Evolutionary conservation across 1,284 basidiomycete species (phyloP).

Genomic region (Tylopilus sp.): DNA sequence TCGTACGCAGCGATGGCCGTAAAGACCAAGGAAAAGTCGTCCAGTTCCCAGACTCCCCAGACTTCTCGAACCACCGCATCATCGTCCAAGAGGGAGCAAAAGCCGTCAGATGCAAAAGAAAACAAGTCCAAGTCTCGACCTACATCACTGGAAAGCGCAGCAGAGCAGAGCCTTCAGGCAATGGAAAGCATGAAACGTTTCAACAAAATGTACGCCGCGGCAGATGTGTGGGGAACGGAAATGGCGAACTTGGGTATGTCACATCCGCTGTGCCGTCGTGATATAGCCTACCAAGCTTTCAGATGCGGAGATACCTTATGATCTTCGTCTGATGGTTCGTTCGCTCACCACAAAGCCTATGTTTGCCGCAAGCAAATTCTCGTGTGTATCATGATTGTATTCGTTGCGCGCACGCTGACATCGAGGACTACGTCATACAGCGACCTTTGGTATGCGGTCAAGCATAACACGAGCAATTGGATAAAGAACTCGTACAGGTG

Average conservation of each 20-base stretch:
- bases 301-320: constrained; percentile 47
- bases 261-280: background rate
- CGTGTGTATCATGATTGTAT: constrained; percentile 31
- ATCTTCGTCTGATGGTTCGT: constrained; percentile 34
- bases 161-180: constrained; percentile 53
- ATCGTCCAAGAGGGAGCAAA: constrained; percentile 18
- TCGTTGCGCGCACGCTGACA: constrained; percentile 18
- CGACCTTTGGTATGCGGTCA: constrained; percentile 43
- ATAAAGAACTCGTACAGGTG: constrained; percentile 42
- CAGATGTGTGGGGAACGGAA: constrained; percentile 63
- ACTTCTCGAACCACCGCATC: constrained; percentile 5
- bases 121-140: constrained; percentile 16
- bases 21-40: constrained; percentile 27
- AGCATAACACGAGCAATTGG: constrained; percentile 44
- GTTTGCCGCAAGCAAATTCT: constrained; percentile 35
- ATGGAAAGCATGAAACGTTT: constrained; percentile 54
- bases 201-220: constrained; percentile 43
- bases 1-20: constrained; percentile 30
- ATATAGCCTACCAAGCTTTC: background rate
- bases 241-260: constrained; percentile 63
- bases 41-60: constrained; percentile 10
- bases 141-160: constrained; percentile 31
- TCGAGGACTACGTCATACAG: constrained; percentile 22
- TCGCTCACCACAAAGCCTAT: constrained; percentile 25
- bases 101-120: constrained; percentile 5